phyloP scores from a whole-genome alignment of 768 basidiomycete species.

The Boletus tylopilopsis region DNA sequence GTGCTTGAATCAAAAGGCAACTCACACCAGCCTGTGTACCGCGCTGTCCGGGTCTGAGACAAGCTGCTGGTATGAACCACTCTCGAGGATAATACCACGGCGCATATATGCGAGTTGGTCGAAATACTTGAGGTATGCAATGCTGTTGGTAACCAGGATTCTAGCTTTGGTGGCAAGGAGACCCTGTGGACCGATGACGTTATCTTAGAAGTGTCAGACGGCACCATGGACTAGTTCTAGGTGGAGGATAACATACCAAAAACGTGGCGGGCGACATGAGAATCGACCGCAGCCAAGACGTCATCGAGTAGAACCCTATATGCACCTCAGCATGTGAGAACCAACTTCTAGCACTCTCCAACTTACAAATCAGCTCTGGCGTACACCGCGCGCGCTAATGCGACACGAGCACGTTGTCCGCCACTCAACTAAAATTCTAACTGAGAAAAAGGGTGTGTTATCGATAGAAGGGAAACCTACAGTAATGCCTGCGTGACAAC shows the following conservation, averaged over 20 bases:
- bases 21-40: slow-evolving; percentile 73
- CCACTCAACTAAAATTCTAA: slow-evolving; percentile 56
- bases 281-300: slow-evolving; percentile 80
- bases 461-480: slow-evolving; percentile 33
- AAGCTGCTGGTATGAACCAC: slow-evolving; percentile 59
- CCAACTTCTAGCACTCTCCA: too few relatives aligned
- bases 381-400: slow-evolving; percentile 87
- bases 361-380: slow-evolving; percentile 83
- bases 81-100: slow-evolving; percentile 78
- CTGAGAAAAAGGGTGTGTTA: slow-evolving; percentile 12
- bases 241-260: slow-evolving; percentile 47
- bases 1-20: neutral
- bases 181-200: slow-evolving; percentile 84
- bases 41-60: slow-evolving; percentile 60
- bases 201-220: slow-evolving; percentile 42
- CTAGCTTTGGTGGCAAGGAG: slow-evolving; percentile 80
- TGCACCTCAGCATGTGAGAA: neutral
- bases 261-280: slow-evolving; percentile 84
- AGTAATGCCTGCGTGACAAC: slow-evolving; percentile 45
- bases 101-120: slow-evolving; percentile 74
- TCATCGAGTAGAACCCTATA: slow-evolving; percentile 79
- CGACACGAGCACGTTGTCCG: slow-evolving; percentile 79
- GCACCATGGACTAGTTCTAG: neutral
- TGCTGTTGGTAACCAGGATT: slow-evolving; percentile 82
- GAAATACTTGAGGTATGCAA: slow-evolving; percentile 77